These are phyloP conservation scores for Coniosporium apollinis DNA, from an alignment of 495 filamentous ascomycete species.

Conservation along the genomic window DNA sequence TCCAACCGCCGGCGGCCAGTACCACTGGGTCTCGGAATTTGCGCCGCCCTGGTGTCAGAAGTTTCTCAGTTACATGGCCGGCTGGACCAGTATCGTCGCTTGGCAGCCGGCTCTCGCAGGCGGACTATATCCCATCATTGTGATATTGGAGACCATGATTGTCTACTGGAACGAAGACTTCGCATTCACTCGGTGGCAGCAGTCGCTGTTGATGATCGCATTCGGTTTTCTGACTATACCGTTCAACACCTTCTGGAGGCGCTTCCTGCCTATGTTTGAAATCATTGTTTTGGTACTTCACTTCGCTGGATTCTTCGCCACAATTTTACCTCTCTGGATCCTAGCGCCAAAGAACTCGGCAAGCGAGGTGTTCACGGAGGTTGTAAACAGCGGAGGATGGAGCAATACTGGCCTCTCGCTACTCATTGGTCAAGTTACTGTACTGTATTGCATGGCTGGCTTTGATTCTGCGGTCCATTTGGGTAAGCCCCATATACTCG, in stretches of 20 bases:
- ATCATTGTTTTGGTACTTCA: constrained; percentile 26
- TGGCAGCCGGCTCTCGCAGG: constrained; percentile 21
- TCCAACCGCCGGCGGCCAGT: constrained; percentile 31
- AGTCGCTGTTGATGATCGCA: constrained; percentile 24
- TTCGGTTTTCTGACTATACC: constrained; percentile 19
- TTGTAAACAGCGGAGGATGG: constrained; percentile 23
- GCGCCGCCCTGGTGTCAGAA: constrained; percentile 28
- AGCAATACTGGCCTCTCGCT: constrained; percentile 18
- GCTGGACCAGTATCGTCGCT: constrained; percentile 33
- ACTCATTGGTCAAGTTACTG: constrained; percentile 24
- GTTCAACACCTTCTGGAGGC: constrained; percentile 28
- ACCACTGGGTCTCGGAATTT: constrained; percentile 34
- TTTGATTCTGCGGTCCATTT: constrained; percentile 6
- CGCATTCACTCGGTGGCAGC: constrained; percentile 20
- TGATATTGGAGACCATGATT: constrained; percentile 22
- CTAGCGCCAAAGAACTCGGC: constrained; percentile 19
- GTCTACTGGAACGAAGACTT: constrained; percentile 15
- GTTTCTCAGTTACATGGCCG: constrained; percentile 29
- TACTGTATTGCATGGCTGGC: constrained; percentile 20
- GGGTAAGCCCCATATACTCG: constrained; percentile 8
- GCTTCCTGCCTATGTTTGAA: constrained; percentile 24
- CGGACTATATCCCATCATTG: constrained; percentile 25
- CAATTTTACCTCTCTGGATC: constrained; percentile 21
- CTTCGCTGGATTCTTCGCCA: constrained; percentile 25
- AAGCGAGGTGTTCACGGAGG: constrained; percentile 19